phyloP scores from a whole-genome alignment of 768 basidiomycete species.

The Xerocomellus amylosporus region DNA sequence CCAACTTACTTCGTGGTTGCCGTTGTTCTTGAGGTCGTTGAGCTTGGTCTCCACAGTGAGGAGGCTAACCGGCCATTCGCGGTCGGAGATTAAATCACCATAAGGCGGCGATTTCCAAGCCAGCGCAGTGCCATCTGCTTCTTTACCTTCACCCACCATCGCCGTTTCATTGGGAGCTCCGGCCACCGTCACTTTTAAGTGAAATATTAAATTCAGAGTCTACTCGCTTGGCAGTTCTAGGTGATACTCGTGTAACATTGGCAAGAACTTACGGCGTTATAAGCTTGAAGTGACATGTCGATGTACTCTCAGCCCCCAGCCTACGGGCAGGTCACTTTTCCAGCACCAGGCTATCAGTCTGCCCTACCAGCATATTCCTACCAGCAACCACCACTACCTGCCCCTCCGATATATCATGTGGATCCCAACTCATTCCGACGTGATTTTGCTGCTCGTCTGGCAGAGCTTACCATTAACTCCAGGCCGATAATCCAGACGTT shows the following conservation, averaged over 20 bases:
- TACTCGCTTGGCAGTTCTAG: slow-evolving; percentile 30
- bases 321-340: slow-evolving; percentile 58
- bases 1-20: slow-evolving; percentile 29
- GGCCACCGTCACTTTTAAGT: slow-evolving; percentile 48
- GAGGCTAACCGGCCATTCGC: slow-evolving; percentile 23
- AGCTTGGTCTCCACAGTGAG: slow-evolving; percentile 7
- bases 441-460: slow-evolving; percentile 71
- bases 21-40: slow-evolving; percentile 28
- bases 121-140: slow-evolving; percentile 22
- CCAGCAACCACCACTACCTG: slow-evolving; percentile 43
- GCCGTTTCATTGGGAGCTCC: slow-evolving; percentile 37
- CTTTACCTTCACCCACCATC: slow-evolving; percentile 49
- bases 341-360: slow-evolving; percentile 46
- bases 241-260: slow-evolving; percentile 35
- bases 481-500: slow-evolving; percentile 90
- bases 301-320: slow-evolving; percentile 59
- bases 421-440: slow-evolving; percentile 75
- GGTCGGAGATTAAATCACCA: slow-evolving; percentile 37
- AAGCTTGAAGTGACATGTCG: slow-evolving; percentile 51
- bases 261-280: slow-evolving; percentile 31
- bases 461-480: slow-evolving; percentile 89
- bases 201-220: slow-evolving; percentile 43
- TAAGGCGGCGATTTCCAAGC: slow-evolving; percentile 27
- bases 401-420: slow-evolving; percentile 44
- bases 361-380: slow-evolving; percentile 45